Base-by-base conservation (phyloP, 2,329 filamentous ascomycete genomes). In the Cordyceps cateniannulata region DNA sequence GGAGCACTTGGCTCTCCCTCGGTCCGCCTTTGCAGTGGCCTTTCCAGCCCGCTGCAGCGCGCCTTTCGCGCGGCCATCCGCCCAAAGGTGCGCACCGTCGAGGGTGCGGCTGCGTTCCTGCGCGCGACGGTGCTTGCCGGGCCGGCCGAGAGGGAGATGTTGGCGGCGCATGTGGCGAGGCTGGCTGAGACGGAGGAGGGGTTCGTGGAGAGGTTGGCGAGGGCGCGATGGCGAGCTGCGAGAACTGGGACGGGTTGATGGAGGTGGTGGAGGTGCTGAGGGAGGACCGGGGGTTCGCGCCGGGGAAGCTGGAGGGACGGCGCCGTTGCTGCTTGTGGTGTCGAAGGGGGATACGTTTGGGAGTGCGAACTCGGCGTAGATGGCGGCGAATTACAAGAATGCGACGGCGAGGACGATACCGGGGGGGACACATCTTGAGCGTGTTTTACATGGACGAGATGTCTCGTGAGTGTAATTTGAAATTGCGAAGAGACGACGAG, bases 231-330 rank as follows among this genome's bases (percentile, higher is more conserved):
- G 55, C 35, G 49, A 64, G 56, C 22, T 63, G 52, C 29, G 22
- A 59, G 12, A 63, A 64, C n/a, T 69, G 66, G 65, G 65, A 66
- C 27, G 67, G 66, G 7, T 69, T 68, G 27, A 63, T 66, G 53
- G 65, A 69, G 24, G 65, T 66, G 38, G 62, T 65, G 1, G 66
- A 67, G 48, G 64, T 67, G 25, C 60, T 69, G 22, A 64, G 66
- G 58, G 63, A 65, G 1, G 65, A 68, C 32, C 68, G 67, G 66
- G 67, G 66, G 2, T 67, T 67, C 44, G 60, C 64, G 7, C 64
- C 65, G 3, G 42, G 48, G 2, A 44, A 45, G 22, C 51, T 68
- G 1, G 65, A 67, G 24, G 55, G 63, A 58, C 51, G 3, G 67
- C 65, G 58, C 63, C 65, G 0, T 29, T 68, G 44, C 29, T 69